Evolutionary conservation across 1,139 yeast species (phyloP), one percentile per base, ranked within the genome.

Genomic region (Lodderomyces pseudojiufengensis): DNA sequence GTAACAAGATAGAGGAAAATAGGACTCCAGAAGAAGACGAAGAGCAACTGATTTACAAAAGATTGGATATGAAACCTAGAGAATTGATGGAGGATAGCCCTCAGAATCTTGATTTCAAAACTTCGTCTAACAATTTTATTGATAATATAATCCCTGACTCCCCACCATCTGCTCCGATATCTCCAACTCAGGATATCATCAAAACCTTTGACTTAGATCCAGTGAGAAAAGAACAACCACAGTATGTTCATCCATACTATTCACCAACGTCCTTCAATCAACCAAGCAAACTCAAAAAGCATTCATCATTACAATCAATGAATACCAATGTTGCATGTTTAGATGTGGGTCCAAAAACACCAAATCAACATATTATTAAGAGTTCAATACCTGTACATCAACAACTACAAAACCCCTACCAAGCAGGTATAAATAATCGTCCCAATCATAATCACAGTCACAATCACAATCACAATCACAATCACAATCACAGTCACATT

Each of bases 141-240:
- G 33, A 32, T 7, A 47, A 44, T 27, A 52, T 52, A 12, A 58
- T 69, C 3, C 76, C 76, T 0, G 74, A 68, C 9, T 63, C 73
- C 5, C 76, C 76, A 6, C 74, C 74, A 1, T 67, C 73, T 2
- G 70, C 65, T 2, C 72, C 74, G 3, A 51, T 61, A 2, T 67
- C 73, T 3, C 74, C 73, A 1, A 61, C 47, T 26, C 57, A 54
- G 20, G 43, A 43, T 31, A 38, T 33, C 21, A 21, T 32, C 18
- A 27, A 31, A 16, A 27, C 29, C 14, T 40, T 38, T 32, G 40
- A 35, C 24, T 27, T 37, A 16, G 40, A 35, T 32, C 40, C 35
- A 36, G 27, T 37, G 10, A 27, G 27, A 24, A 9, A 27, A 18
- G n/a, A 29, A 11, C 24, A 21, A 12, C 22, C 24, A 3, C 32